Evolutionary conservation across 257 asterid species (phyloP).

Genomic region (Solanum etuberosum): DNA sequence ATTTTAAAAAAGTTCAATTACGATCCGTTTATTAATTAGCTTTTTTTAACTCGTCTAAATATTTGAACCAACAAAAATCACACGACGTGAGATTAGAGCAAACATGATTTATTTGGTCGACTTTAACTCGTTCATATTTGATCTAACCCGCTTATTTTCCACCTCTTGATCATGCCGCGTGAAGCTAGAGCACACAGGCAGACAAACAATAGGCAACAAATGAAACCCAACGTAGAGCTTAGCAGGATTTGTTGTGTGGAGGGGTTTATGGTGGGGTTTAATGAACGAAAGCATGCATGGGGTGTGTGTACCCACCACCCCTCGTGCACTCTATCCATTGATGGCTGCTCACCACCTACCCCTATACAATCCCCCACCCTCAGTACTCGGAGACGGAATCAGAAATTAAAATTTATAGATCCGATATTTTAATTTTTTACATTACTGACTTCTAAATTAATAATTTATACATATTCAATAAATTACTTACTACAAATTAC

Average conservation of each 20-base stretch:
- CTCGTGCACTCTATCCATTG: slow-evolving; percentile 59
- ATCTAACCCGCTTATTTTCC: not conserved
- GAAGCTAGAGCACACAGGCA: not conserved
- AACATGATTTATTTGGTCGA: not conserved
- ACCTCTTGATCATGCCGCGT: not conserved
- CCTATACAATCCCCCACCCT: not conserved
- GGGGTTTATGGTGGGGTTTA: slow-evolving; percentile 12
- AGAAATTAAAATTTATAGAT: not conserved
- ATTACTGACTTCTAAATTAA: not conserved
- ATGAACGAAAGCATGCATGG: not conserved
- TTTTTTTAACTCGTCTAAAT: not conserved
- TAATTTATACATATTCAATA: not conserved
- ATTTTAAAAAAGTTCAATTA: not conserved
- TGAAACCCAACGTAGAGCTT: slow-evolving; percentile 1
- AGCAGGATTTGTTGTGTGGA: not conserved
- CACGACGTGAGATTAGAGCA: not conserved
- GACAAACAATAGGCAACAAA: slow-evolving; percentile 1
- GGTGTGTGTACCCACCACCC: slow-evolving; percentile 27
- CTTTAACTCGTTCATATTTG: not conserved
- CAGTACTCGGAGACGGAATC: accelerated
- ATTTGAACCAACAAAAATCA: not conserved
- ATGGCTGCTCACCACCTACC: slow-evolving; percentile 50
- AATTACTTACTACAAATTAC: not conserved
- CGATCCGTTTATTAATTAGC: not conserved
- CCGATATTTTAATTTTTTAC: accelerated